Evolutionary conservation across 768 basidiomycete genomes (phyloP), one percentile per base, ranked within the genome.

Genomic region (Aureoboletus auriporus): DNA sequence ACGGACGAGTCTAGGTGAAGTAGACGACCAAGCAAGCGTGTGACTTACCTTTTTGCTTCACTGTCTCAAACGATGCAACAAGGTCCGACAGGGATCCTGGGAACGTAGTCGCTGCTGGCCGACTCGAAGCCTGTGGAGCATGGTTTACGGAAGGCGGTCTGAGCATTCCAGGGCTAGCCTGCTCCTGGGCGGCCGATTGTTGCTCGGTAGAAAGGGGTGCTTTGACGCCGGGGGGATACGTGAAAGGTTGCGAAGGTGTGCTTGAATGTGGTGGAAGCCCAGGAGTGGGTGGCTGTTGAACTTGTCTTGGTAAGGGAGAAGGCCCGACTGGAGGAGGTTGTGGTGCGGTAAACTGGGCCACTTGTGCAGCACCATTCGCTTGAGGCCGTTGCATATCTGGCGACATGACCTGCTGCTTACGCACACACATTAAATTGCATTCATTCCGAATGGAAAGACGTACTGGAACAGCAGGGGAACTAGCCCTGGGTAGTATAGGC

Each of bases 61-160:
- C 93, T 39, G 78, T 87, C 72, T 98, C 95, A 62, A 97, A 98
- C 35, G 91, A 93, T 17, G 87, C 82, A 35, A 97, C 93, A 45
- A 99, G 75, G 63, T 97, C 95, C 10, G 91, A 90, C 63, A 99
- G 65, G 26, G 84, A 91, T 47, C 84, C 89, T 14, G 90, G 93
- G 77, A 86, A 84, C 17, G 80, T 80, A 9, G 73, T 67, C 20
- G 72, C 58, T 41, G 73, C 57, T 16, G 74, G 62, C 31, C 73
- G 74, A 46, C 67, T 69, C 23, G 71, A 64, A 30, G 59, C 56
- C 44, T 69, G 66, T 48, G 75, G 76, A 50, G 76, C 76, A 28
- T 74, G 62, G 43, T 77, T 69, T 30, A 67, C 71, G 17, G 84
- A 82, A 17, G 80, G 65, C 17, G 84, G 81, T 50, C 83, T 68